Conservation (phyloP, 2,329 filamentous ascomycete species). For the Neurospora sp. region DNA sequence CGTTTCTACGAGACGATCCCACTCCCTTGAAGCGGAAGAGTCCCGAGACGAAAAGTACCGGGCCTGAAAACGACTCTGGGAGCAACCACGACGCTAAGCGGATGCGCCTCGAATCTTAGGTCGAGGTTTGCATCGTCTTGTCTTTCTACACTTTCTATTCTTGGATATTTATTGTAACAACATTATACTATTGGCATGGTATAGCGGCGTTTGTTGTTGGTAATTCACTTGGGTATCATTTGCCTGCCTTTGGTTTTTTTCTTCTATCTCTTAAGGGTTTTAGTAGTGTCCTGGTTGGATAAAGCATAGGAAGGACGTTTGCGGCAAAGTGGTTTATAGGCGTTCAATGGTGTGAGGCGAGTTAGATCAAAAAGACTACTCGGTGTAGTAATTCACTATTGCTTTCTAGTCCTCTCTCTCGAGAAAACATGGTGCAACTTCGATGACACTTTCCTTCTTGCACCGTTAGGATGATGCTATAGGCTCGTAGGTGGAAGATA, state of each 20-base stretch:
- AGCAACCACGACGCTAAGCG: constrained; percentile 39
- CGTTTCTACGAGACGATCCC: constrained; percentile 49
- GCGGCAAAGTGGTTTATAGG: neutral
- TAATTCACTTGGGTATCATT: neutral
- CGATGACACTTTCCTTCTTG: neutral
- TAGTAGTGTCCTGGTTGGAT: neutral
- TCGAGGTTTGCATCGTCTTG: neutral
- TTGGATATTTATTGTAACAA: constrained; percentile 4
- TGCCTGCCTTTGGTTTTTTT: neutral
- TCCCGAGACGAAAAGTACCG: constrained; percentile 36
- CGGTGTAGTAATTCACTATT: neutral
- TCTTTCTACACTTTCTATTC: constrained; percentile 6
- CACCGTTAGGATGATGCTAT: neutral
- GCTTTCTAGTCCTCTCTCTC: neutral
- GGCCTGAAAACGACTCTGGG: constrained; percentile 28
- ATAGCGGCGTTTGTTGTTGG: neutral
- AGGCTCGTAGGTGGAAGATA: neutral
- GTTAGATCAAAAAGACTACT: neutral
- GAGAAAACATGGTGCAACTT: neutral
- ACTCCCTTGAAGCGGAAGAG: constrained; percentile 44
- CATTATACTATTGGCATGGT: neutral
- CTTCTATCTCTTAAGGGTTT: neutral
- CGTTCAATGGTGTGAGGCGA: neutral
- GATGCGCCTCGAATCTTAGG: constrained; percentile 36
- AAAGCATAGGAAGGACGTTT: constrained; percentile 1